These are phyloP conservation scores for Heracleum sosnowskyi DNA, from an alignment of 129 eudicot genomes.

Conservation along the genomic window DNA sequence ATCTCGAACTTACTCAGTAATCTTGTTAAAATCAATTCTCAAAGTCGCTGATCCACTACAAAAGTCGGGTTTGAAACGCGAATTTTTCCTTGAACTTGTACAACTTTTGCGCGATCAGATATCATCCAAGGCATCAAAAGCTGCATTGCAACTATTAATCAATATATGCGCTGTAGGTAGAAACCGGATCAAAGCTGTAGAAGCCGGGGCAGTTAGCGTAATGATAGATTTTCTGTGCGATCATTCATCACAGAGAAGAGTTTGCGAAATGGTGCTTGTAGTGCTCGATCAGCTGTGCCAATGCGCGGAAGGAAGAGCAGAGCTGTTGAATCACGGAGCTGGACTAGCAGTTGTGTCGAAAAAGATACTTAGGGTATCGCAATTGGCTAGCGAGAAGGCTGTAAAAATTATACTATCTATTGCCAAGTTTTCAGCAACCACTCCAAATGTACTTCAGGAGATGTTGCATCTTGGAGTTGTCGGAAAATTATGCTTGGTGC, in stretches of 20 bases:
- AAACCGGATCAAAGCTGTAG: conserved; percentile 2
- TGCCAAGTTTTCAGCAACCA: conserved; percentile 3
- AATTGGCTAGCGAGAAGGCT: neutral
- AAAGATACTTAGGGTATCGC: conserved; percentile 8
- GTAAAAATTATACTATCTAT: neutral
- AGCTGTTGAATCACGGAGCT: conserved; percentile 8
- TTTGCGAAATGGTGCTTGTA: conserved; percentile 1
- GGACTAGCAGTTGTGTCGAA: conserved; percentile 11
- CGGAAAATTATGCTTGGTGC: conserved; percentile 4
- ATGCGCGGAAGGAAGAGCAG: conserved; percentile 12
- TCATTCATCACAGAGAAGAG: neutral
- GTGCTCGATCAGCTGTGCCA: conserved; percentile 7
- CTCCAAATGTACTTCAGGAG: conserved; percentile 6
- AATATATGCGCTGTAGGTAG: neutral
- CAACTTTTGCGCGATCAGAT: conserved; percentile 7
- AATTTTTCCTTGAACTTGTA: neutral
- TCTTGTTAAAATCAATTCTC: neutral
- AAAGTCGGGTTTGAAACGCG: neutral
- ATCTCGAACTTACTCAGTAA: conserved; percentile 19
- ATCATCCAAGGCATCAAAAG: conserved; percentile 4
- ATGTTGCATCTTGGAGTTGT: conserved; percentile 12
- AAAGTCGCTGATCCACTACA: conserved; percentile 3
- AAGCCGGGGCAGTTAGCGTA: conserved; percentile 5
- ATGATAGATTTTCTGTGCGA: conserved; percentile 4
- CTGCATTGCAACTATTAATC: conserved; percentile 3